Percentiles rank a stretch among this genome's conserved stretches.
phyloP scores from a whole-genome alignment of 371 early-diverging fungal genomes.

The Mortierella sp. region DNA sequence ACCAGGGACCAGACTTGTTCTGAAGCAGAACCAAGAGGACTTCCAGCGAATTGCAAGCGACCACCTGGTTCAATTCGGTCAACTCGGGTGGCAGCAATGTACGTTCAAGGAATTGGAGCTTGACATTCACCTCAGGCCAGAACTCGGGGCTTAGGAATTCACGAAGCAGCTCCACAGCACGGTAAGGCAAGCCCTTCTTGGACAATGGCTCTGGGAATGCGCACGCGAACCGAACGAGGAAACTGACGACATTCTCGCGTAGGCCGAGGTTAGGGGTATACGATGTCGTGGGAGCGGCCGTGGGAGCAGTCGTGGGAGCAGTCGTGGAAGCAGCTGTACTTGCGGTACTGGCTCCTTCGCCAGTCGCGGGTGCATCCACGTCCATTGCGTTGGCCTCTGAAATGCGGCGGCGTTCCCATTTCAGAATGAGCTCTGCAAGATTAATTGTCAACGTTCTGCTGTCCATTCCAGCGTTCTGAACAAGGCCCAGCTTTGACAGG shows the following conservation, averaged over 20 bases:
- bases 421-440: conserved; percentile 86
- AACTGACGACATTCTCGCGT: conserved; percentile 76
- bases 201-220: conserved; percentile 66
- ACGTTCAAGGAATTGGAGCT: conserved; percentile 54
- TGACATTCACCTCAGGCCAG: conserved; percentile 57
- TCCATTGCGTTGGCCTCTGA: conserved; percentile 54
- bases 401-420: conserved; percentile 84
- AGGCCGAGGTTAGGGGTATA: conserved; percentile 66
- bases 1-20: conserved; percentile 72
- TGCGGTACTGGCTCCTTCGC: conserved; percentile 10
- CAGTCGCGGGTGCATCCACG: conserved; percentile 29
- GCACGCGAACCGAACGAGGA: conserved; percentile 79
- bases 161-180: conserved; percentile 71
- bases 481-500: conserved; percentile 85
- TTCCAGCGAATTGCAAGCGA: conserved; percentile 75
- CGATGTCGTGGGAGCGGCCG: conserved; percentile 12
- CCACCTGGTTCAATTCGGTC: conserved; percentile 56
- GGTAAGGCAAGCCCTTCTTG: conserved; percentile 64
- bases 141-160: conserved; percentile 66
- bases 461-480: conserved; percentile 87
- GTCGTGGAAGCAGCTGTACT: conserved; percentile 5
- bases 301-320: conserved; percentile 5
- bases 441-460: conserved; percentile 89
- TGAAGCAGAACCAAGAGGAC: conserved; percentile 72
- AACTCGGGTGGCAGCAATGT: conserved; percentile 48